A percentile compares a stretch with the other conserved stretches of the same genome.
Conservation (phyloP, 768 basidiomycete species). For the Phlebiopsis gigantea region DNA sequence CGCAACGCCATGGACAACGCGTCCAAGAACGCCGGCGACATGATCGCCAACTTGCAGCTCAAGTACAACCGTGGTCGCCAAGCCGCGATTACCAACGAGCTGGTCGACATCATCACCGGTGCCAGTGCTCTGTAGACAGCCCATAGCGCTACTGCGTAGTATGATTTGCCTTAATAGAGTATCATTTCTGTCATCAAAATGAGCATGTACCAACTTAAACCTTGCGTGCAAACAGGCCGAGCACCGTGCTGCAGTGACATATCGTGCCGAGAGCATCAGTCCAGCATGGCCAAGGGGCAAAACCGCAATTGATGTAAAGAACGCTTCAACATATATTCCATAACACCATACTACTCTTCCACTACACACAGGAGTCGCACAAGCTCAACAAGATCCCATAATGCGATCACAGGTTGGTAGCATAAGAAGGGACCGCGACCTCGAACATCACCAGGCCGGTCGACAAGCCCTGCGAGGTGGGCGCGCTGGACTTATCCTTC, state of each 20-base stretch:
- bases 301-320: too few species aligned
- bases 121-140: slow-evolving; percentile 10
- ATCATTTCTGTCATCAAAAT: not conserved
- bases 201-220: too few species aligned
- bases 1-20: slow-evolving; percentile 99
- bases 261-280: too few species aligned
- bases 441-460: slow-evolving; percentile 17
- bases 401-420: slow-evolving; percentile 8
- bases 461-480: slow-evolving; percentile 6
- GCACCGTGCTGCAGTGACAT: too few species aligned
- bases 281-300: too few species aligned
- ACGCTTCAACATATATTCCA: too few species aligned
- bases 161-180: not conserved
- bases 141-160: not conserved
- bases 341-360: too few species aligned
- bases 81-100: slow-evolving; percentile 94
- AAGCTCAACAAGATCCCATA: too few species aligned
- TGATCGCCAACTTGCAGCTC: slow-evolving; percentile 85
- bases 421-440: slow-evolving; percentile 12
- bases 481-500: slow-evolving; percentile 7
- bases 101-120: slow-evolving; percentile 92
- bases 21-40: slow-evolving; percentile 95
- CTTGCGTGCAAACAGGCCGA: too few species aligned
- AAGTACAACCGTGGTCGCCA: slow-evolving; percentile 99
- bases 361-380: too few species aligned